Percentiles rank a stretch among this genome's conserved stretches.
Conservation (phyloP, 2,329 filamentous ascomycete genomes). For the Magnaporthiopsis rhizophila region DNA sequence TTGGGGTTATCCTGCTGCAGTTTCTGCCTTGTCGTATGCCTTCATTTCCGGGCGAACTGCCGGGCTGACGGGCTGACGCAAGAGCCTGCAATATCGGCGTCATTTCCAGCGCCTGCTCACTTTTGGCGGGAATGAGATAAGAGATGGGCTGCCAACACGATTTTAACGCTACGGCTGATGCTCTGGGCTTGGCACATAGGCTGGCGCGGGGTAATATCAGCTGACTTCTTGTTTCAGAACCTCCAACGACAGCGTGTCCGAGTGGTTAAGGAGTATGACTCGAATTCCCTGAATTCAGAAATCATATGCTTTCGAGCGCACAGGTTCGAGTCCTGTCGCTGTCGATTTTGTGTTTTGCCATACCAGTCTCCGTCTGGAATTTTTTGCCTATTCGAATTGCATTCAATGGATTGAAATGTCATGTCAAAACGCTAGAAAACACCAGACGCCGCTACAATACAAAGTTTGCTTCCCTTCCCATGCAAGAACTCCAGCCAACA, state of each 20-base stretch:
- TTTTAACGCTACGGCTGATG: too few relatives aligned
- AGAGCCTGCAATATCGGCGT: too few relatives aligned
- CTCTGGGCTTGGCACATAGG: too few relatives aligned
- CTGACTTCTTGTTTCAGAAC: too few relatives aligned
- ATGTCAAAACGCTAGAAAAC: not conserved
- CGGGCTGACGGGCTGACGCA: too few relatives aligned
- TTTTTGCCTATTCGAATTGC: not conserved
- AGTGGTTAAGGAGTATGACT: not conserved
- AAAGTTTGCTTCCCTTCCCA: not conserved
- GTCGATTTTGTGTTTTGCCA: not conserved
- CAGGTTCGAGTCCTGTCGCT: conserved; percentile 4
- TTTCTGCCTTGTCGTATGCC: too few relatives aligned
- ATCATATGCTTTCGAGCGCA: conserved; percentile 5
- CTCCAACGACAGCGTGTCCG: not conserved
- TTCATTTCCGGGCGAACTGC: too few relatives aligned
- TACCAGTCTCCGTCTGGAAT: not conserved
- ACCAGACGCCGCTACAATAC: not conserved
- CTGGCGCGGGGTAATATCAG: not conserved
- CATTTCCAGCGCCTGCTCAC: too few relatives aligned
- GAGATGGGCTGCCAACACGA: too few relatives aligned
- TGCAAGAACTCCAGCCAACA: not conserved
- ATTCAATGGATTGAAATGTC: not conserved
- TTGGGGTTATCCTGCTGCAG: too few relatives aligned
- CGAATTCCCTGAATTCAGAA: not conserved
- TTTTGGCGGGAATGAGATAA: too few relatives aligned